Conservation (phyloP, 768 basidiomycete genomes). For the Mycena crocata region DNA sequence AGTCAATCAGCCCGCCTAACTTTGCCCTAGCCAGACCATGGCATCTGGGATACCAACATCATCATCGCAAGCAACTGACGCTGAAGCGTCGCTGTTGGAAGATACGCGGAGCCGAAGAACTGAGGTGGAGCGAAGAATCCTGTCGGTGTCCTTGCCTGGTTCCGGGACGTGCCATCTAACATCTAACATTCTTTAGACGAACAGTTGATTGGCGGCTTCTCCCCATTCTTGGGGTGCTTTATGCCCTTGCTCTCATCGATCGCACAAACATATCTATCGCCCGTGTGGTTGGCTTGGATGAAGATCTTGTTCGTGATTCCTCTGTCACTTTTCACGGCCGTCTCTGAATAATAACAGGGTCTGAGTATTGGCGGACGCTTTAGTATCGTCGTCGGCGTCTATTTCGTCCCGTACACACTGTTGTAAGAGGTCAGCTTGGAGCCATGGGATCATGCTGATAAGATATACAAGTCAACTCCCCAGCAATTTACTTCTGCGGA, state of each 20-base stretch:
- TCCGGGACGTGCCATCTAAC: not conserved
- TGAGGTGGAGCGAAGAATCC: constrained; percentile 24
- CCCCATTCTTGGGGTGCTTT: constrained; percentile 53
- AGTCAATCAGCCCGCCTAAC: constrained; percentile 13
- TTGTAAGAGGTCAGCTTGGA: constrained; percentile 46
- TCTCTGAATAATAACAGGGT: constrained; percentile 40
- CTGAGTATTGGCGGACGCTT: constrained; percentile 54
- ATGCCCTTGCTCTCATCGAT: constrained; percentile 54
- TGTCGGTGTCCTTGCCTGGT: constrained; percentile 15
- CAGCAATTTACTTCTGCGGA: constrained; percentile 56
- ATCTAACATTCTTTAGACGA: constrained; percentile 43
- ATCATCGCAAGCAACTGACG: constrained; percentile 12
- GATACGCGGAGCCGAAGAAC: constrained; percentile 14
- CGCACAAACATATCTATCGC: constrained; percentile 57
- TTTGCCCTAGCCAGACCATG: constrained; percentile 1
- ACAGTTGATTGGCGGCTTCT: constrained; percentile 53
- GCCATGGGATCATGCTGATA: constrained; percentile 1
- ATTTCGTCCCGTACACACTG: constrained; percentile 61
- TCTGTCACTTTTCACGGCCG: not conserved
- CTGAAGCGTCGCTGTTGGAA: constrained; percentile 19
- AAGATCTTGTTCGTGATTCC: constrained; percentile 47
- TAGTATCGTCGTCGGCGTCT: constrained; percentile 58
- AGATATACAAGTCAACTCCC: constrained; percentile 51
- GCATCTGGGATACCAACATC: constrained; percentile 10
- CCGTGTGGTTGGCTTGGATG: constrained; percentile 54